Evolutionary conservation across 148 eudicot genomes (phyloP).

Genomic region (Suaeda aralocaspica): DNA sequence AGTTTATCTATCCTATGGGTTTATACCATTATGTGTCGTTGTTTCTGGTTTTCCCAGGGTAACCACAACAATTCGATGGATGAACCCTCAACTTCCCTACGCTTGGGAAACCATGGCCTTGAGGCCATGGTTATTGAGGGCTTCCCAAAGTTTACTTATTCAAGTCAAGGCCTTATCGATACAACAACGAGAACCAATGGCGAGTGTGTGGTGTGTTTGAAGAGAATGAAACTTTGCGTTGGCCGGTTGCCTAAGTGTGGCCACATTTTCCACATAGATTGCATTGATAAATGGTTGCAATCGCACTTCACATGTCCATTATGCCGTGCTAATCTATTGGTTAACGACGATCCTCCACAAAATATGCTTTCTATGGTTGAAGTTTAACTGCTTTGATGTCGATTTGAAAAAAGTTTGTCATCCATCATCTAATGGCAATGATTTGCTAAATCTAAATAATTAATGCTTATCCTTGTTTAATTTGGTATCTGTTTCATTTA

Average conservation of each 20-base stretch:
- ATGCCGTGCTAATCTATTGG: conserved; percentile 17
- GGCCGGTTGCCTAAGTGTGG: conserved; percentile 18
- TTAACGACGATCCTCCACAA: background rate
- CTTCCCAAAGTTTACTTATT: conserved; percentile 3
- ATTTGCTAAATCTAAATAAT: too few species aligned
- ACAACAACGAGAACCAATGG: background rate
- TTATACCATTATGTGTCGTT: background rate
- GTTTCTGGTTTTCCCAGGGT: background rate
- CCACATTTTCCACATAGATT: conserved; percentile 25
- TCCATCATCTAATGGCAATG: too few species aligned
- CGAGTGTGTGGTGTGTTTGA: conserved; percentile 18
- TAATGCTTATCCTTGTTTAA: too few species aligned
- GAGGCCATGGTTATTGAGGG: background rate
- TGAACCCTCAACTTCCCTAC: too few species aligned
- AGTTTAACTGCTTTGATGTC: too few species aligned
- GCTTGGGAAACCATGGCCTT: background rate
- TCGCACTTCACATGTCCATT: conserved; percentile 20
- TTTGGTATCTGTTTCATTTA: too few species aligned
- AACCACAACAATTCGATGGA: background rate
- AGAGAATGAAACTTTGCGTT: conserved; percentile 13
- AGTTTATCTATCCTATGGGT: background rate
- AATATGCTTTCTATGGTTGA: background rate
- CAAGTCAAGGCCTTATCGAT: background rate
- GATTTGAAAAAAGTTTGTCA: too few species aligned
- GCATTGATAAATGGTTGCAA: conserved; percentile 22